Conservation (phyloP, 257 asterid genomes). For the Misopates orontium region DNA sequence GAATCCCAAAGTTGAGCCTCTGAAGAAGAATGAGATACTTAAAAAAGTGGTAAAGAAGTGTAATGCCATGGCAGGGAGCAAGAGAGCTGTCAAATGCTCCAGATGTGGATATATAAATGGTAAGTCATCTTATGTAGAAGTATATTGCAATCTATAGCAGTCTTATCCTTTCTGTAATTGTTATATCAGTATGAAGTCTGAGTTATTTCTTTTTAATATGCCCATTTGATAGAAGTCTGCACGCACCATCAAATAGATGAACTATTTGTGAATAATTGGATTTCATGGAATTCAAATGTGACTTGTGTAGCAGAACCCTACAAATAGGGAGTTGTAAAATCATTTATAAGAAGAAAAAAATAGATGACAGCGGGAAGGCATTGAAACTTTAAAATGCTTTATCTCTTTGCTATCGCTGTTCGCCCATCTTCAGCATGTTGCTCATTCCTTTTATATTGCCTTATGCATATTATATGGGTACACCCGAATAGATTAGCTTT, state of each 20-base stretch:
- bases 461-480: no score
- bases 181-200: neutral
- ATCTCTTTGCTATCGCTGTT: no score
- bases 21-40: conserved; percentile 53
- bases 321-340: no score
- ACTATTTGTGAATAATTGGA: neutral
- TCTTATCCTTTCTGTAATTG: neutral
- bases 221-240: neutral
- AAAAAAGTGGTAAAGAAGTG: conserved; percentile 65
- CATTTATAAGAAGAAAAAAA: neutral
- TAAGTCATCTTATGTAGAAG: conserved; percentile 32
- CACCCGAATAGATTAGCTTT: neutral
- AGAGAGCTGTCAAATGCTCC: conserved; percentile 50
- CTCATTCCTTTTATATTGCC: no score
- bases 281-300: conserved; percentile 14
- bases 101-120: conserved; percentile 81
- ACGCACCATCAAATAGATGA: neutral
- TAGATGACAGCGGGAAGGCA: neutral
- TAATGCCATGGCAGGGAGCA: conserved; percentile 52
- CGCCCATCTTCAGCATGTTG: no score
- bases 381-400: no score
- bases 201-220: neutral
- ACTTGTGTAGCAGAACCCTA: neutral
- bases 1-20: conserved; percentile 58
- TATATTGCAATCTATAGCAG: neutral